Conservation (phyloP, 2,329 filamentous ascomycete species). For the Plenodomus tracheiphilus region DNA sequence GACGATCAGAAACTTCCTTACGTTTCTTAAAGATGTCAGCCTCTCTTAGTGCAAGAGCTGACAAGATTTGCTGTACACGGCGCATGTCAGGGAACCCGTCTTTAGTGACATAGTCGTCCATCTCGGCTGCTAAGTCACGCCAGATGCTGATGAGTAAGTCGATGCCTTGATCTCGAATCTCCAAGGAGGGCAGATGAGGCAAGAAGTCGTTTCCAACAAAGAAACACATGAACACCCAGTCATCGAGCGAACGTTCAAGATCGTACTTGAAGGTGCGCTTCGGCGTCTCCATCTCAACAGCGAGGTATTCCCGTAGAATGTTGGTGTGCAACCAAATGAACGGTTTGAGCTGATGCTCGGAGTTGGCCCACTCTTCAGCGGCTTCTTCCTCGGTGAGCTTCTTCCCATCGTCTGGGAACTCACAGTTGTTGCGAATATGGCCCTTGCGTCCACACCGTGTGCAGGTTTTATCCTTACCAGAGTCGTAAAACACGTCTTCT, state of each 20-base stretch:
- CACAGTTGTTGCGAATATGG: constrained; percentile 83
- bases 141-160: constrained; percentile 96
- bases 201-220: constrained; percentile 99
- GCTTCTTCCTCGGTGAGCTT: constrained; percentile 83
- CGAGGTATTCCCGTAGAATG: constrained; percentile 88
- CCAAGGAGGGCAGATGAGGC: constrained; percentile 93
- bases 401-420: constrained; percentile 50
- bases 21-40: constrained; percentile 89
- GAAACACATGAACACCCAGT: constrained; percentile 99
- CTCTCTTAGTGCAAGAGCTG: constrained; percentile 88
- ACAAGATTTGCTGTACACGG: constrained; percentile 83
- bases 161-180: constrained; percentile 96
- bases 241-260: constrained; percentile 89
- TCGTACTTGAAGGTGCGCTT: constrained; percentile 87
- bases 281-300: constrained; percentile 82
- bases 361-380: constrained; percentile 47
- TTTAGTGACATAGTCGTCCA: constrained; percentile 96
- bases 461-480: constrained; percentile 82
- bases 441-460: constrained; percentile 89
- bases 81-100: constrained; percentile 89
- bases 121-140: constrained; percentile 85
- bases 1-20: constrained; percentile 81
- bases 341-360: constrained; percentile 68
- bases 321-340: constrained; percentile 98
- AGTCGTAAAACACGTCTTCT: constrained; percentile 94